phyloP scores from a whole-genome alignment of 2,329 filamentous ascomycete species.

The Simplicillium aogashimaense region DNA sequence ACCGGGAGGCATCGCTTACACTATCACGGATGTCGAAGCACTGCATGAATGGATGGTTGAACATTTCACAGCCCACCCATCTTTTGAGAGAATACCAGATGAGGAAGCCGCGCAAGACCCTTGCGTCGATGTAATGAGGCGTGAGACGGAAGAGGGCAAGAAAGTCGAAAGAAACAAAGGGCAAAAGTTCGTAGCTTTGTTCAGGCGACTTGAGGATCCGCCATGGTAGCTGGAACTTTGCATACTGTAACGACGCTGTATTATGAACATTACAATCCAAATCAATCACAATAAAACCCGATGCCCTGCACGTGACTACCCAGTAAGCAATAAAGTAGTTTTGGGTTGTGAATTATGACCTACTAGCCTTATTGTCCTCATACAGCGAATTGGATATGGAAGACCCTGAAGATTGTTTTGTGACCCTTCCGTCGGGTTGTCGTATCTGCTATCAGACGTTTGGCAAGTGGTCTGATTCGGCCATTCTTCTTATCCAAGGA shows the following conservation, averaged over 20 bases:
- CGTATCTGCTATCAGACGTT: constrained; percentile 19
- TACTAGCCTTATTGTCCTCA: no score
- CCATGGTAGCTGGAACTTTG: constrained; percentile 44
- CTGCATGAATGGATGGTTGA: constrained; percentile 88
- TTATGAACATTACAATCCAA: no score
- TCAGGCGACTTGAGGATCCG: constrained; percentile 70
- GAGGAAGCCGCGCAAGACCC: constrained; percentile 59
- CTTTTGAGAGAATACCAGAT: constrained; percentile 66
- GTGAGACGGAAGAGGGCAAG: constrained; percentile 92
- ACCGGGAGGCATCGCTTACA: constrained; percentile 83
- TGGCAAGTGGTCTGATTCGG: constrained; percentile 13
- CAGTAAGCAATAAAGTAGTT: no score
- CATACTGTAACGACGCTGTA: no score
- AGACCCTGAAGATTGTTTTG: constrained; percentile 13
- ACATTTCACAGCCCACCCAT: constrained; percentile 68
- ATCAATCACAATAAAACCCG: no score
- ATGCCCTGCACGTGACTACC: no score
- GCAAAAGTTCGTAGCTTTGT: constrained; percentile 84
- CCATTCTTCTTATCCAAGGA: constrained; percentile 14
- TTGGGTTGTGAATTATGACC: no score
- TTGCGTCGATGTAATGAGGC: constrained; percentile 64
- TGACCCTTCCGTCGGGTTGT: constrained; percentile 13
- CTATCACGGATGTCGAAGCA: constrained; percentile 94
- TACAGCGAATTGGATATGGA: no score
- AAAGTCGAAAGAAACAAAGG: constrained; percentile 90